phyloP scores from a whole-genome alignment of 441 rosid species.

The Adansonia madagascariensis region DNA sequence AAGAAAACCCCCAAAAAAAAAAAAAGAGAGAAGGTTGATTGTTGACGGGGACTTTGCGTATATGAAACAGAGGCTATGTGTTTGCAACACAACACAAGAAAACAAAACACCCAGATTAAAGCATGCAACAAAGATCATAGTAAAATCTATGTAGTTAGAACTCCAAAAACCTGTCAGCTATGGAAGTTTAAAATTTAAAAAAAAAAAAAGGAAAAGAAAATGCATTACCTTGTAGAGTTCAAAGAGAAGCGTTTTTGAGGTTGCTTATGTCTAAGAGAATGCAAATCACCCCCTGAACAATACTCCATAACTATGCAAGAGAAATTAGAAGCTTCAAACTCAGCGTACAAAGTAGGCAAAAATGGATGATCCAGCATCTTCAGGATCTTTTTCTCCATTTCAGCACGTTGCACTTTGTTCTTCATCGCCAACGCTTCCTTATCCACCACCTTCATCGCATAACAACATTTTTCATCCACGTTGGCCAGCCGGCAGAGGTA shows the following conservation, averaged over 20 bases:
- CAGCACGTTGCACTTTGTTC: constrained; percentile 77
- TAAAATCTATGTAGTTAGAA: constrained; percentile 18
- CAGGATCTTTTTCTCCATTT: constrained; percentile 78
- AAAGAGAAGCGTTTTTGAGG: constrained; percentile 54
- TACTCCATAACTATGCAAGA: constrained; percentile 80
- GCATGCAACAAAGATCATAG: constrained; percentile 40
- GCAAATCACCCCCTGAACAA: constrained; percentile 76
- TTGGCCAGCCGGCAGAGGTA: constrained; percentile 67
- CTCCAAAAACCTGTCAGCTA: constrained; percentile 34
- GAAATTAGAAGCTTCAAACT: constrained; percentile 68
- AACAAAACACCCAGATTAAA: constrained; percentile 48
- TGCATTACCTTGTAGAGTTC: constrained; percentile 64
- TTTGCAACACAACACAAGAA: constrained; percentile 37
- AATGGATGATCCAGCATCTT: constrained; percentile 86
- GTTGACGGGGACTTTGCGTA: constrained; percentile 30
- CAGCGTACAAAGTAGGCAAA: constrained; percentile 67
- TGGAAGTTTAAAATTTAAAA: not conserved
- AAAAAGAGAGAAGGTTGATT: not conserved
- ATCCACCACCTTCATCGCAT: constrained; percentile 94
- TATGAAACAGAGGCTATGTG: constrained; percentile 32
- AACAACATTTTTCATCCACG: constrained; percentile 39
- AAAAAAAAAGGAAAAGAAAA: not conserved
- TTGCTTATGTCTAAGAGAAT: constrained; percentile 64
- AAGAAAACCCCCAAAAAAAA: too few relatives aligned
- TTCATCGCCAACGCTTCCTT: constrained; percentile 71